Conservation (phyloP, 805 yeast genomes). For the Myxozyma monticola region DNA sequence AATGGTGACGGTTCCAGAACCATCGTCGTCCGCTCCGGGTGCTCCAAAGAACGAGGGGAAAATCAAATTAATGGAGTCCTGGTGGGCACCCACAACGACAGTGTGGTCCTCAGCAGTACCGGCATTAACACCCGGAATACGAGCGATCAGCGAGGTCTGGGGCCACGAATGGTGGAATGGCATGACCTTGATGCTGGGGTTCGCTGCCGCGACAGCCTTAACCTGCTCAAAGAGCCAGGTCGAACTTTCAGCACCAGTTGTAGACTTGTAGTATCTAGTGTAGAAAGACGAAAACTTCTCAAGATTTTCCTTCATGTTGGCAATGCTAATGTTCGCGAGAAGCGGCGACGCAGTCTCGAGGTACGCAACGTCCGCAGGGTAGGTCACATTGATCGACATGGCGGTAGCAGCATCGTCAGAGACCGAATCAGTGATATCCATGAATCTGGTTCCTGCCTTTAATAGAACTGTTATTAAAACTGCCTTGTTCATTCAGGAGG, state of each 20-base stretch:
- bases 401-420: constrained; percentile 2
- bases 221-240: constrained; percentile 63
- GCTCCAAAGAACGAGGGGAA: constrained; percentile 69
- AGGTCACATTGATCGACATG: constrained; percentile 43
- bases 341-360: constrained; percentile 45
- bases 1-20: constrained; percentile 79
- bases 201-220: constrained; percentile 33
- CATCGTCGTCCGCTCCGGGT: constrained; percentile 96
- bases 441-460: constrained; percentile 28
- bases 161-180: constrained; percentile 71
- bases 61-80: constrained; percentile 75
- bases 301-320: constrained; percentile 53
- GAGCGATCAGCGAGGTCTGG: constrained; percentile 73
- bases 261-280: constrained; percentile 74
- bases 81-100: constrained; percentile 85
- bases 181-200: constrained; percentile 46
- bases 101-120: constrained; percentile 44
- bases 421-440: constrained; percentile 25
- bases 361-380: constrained; percentile 52
- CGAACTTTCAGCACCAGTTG: constrained; percentile 69
- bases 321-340: constrained; percentile 48
- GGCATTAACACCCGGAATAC: constrained; percentile 52
- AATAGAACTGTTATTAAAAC: not conserved
- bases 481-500: too few species aligned
- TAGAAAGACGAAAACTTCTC: constrained; percentile 65